These are phyloP conservation scores for Dunaliella primolecta DNA, from an alignment of 139 green algal genomes.

Conservation along the genomic window DNA sequence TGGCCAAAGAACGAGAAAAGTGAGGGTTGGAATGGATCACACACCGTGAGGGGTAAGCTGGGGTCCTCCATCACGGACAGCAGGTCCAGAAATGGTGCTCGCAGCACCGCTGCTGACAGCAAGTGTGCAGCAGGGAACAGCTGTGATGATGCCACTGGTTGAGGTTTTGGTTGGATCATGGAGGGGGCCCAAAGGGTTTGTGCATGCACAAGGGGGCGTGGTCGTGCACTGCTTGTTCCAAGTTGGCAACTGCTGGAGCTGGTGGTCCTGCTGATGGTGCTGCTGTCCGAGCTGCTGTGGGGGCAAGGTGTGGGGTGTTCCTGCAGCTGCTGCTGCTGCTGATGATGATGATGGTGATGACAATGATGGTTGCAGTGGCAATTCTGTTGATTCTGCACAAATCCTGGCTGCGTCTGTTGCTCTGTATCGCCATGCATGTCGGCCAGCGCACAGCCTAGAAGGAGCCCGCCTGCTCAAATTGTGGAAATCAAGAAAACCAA, in stretches of 20 bases:
- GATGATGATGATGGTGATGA: neutral
- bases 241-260: neutral
- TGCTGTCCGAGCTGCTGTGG: no score
- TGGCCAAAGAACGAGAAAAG: no score
- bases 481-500: neutral
- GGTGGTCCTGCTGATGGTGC: neutral
- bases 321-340: neutral
- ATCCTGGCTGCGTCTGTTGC: no score
- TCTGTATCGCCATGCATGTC: no score
- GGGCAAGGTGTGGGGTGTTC: no score
- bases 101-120: constrained; percentile 44
- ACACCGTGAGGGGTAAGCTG: constrained; percentile 7
- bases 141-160: no score
- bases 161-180: no score
- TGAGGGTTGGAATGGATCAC: no score
- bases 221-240: no score
- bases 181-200: no score
- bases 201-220: no score
- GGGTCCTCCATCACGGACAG: constrained; percentile 11
- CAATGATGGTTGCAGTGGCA: no score
- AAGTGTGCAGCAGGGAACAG: constrained; percentile 17
- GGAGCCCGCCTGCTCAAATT: neutral
- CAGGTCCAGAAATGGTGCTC: constrained; percentile 60
- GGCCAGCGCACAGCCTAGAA: neutral
- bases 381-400: constrained; percentile 3